Evolutionary conservation across 306 rosid genomes (phyloP).

Genomic region (Calophaca sinica): DNA sequence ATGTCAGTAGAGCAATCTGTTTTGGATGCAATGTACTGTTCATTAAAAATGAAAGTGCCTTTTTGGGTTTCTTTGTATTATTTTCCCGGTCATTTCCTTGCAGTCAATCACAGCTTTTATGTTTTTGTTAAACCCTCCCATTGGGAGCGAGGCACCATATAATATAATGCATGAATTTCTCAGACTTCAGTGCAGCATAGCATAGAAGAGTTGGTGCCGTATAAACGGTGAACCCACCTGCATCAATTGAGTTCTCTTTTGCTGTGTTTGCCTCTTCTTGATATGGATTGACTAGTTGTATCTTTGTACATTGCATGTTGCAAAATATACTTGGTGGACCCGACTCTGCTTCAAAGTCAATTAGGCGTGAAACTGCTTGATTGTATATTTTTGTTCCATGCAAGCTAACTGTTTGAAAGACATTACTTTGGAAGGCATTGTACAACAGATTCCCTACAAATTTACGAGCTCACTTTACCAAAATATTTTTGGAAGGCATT

Average conservation of each 20-base stretch:
- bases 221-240: not conserved
- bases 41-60: conserved; percentile 37
- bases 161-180: not conserved
- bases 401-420: not conserved
- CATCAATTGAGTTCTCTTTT: not conserved
- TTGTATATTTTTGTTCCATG: not conserved
- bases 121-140: conserved; percentile 14
- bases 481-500: too few relatives aligned
- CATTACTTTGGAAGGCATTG: not conserved
- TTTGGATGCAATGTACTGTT: conserved; percentile 44
- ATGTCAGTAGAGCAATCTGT: conserved; percentile 42
- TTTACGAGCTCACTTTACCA: too few relatives aligned
- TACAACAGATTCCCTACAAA: too few relatives aligned
- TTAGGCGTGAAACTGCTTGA: not conserved
- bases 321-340: not conserved
- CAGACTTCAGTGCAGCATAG: not conserved
- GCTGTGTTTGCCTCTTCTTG: not conserved
- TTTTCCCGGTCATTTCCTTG: conserved; percentile 18
- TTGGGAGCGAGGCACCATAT: conserved; percentile 35
- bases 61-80: not conserved
- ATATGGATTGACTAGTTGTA: not conserved
- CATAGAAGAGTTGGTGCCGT: conserved; percentile 24
- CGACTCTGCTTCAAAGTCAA: not conserved
- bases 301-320: not conserved
- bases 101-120: conserved; percentile 6